Conservation (phyloP, 2,329 filamentous ascomycete species). For the Sarocladium strictum region DNA sequence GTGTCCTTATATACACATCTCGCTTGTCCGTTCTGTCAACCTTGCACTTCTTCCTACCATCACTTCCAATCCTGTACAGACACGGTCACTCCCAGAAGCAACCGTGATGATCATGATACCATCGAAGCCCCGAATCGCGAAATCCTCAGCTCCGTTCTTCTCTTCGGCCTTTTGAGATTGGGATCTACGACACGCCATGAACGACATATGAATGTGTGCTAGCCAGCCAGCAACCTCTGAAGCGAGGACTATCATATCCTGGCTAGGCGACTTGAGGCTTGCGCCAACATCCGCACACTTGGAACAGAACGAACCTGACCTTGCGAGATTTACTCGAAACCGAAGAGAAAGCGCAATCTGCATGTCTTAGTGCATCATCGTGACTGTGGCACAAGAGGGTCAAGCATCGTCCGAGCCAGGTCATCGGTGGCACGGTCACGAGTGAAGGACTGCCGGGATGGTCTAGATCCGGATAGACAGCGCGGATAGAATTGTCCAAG, state of each 20-base stretch:
- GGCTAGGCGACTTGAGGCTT: no score
- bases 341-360: not conserved
- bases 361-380: conserved; percentile 7
- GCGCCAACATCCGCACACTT: no score
- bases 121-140: conserved; percentile 3
- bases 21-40: not conserved
- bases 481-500: no score
- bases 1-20: conserved; percentile 1
- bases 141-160: not conserved
- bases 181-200: not conserved
- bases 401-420: not conserved
- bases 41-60: not conserved
- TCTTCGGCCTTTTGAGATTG: not conserved
- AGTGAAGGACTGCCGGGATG: no score
- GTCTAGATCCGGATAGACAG: no score
- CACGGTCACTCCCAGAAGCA: not conserved
- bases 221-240: no score
- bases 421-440: no score
- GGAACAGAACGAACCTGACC: no score
- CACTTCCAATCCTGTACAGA: not conserved
- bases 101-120: not conserved
- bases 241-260: no score
- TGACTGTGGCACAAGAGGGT: not conserved
- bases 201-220: no score
- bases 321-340: no score